phyloP scores from a whole-genome alignment of 2,329 filamentous ascomycete species.

The Phialocephala subalpina region DNA sequence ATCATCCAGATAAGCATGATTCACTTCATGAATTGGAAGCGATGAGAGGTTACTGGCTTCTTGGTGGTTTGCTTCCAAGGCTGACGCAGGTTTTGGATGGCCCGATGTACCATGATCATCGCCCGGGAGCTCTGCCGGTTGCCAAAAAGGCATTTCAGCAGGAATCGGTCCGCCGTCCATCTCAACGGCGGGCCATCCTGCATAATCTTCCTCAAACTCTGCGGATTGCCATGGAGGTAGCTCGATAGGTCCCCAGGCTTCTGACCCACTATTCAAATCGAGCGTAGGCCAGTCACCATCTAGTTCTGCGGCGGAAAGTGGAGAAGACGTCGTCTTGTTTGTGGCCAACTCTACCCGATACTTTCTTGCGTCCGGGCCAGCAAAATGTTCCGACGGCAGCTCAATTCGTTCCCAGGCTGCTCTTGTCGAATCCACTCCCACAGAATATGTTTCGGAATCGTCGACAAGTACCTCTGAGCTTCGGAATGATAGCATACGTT shows the following conservation, averaged over 20 bases:
- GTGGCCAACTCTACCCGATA: not conserved
- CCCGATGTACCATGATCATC: not conserved
- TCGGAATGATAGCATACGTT: constrained; percentile 1
- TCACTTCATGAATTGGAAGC: not conserved
- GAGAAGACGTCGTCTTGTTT: not conserved
- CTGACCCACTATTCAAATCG: not conserved
- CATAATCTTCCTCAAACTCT: not conserved
- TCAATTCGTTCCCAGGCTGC: constrained; percentile 4
- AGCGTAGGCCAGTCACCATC: not conserved
- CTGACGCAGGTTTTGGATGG: not conserved
- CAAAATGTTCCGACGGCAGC: not conserved
- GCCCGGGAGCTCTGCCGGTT: not conserved
- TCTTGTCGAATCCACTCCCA: not conserved
- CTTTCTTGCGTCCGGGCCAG: not conserved
- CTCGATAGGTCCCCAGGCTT: not conserved
- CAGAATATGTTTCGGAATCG: not conserved
- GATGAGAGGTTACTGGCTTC: not conserved
- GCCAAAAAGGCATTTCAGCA: constrained; percentile 3
- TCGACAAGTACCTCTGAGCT: not conserved
- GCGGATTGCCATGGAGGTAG: not conserved
- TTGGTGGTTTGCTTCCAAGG: not conserved
- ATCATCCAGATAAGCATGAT: not conserved
- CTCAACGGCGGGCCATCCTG: not conserved
- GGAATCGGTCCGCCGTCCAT: not conserved
- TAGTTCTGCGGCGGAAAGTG: not conserved